phyloP scores from a whole-genome alignment of 2,329 filamentous ascomycete species.

The Thielaviopsis ethacetica region DNA sequence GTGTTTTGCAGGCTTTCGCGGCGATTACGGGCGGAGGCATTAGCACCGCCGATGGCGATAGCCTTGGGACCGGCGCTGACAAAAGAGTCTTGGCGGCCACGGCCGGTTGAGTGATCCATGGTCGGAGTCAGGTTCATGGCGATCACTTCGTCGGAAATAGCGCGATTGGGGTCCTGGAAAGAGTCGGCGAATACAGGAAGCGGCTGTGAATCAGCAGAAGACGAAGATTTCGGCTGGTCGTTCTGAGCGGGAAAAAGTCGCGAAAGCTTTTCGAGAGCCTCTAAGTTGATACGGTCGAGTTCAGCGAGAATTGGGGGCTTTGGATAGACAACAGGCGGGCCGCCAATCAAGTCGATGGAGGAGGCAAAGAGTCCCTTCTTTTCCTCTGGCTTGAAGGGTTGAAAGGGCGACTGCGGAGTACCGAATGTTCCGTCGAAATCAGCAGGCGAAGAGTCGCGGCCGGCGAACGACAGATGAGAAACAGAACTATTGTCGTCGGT shows the following conservation, averaged over 20 bases:
- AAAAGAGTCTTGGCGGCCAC: constrained; percentile 47
- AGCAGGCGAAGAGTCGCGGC: background rate
- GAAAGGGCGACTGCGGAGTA: background rate
- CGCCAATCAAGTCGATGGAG: background rate
- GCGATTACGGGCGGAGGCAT: constrained; percentile 38
- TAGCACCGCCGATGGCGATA: constrained; percentile 49
- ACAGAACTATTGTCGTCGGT: background rate
- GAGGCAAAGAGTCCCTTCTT: background rate
- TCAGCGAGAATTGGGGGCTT: background rate
- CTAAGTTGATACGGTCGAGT: background rate
- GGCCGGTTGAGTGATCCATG: constrained; percentile 39
- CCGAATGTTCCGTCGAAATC: background rate
- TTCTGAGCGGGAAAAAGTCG: background rate
- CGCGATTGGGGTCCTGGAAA: constrained; percentile 13
- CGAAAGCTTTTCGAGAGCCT: background rate
- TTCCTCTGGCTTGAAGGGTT: background rate
- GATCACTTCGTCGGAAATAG: constrained; percentile 19
- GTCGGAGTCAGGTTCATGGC: constrained; percentile 43
- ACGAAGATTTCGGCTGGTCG: background rate
- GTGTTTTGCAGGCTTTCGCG: constrained; percentile 39
- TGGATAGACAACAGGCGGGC: background rate
- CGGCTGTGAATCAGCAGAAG: background rate
- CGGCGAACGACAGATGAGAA: background rate
- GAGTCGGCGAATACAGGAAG: background rate
- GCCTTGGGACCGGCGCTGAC: constrained; percentile 49